phyloP scores from a whole-genome alignment of 2,329 filamentous ascomycete genomes.

The Grosmannia huntii region DNA sequence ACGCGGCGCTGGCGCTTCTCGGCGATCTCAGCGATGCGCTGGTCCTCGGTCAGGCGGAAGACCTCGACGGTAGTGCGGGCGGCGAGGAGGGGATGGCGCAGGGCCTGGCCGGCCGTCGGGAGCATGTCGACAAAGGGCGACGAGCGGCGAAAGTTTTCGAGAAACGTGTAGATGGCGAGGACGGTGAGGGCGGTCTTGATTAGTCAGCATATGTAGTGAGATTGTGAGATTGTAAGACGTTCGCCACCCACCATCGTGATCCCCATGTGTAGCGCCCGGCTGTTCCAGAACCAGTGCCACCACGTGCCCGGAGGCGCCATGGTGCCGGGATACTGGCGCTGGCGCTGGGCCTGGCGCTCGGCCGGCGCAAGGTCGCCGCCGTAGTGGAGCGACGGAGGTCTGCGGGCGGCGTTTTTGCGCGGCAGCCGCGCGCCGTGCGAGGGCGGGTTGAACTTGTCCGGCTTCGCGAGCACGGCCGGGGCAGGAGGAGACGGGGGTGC shows the following conservation, averaged over 20 bases:
- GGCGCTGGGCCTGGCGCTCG: conserved; percentile 53
- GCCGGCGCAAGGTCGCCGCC: conserved; percentile 56
- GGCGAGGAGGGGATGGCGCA: conserved; percentile 57
- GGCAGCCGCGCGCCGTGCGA: conserved; percentile 67
- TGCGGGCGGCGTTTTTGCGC: conserved; percentile 26
- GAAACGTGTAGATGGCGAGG: conserved; percentile 60
- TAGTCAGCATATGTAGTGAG: not conserved
- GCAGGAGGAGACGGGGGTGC: conserved; percentile 21
- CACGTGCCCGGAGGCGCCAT: conserved; percentile 75
- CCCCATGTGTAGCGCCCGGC: conserved; percentile 59
- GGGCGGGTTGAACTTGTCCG: conserved; percentile 79
- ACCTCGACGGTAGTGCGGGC: conserved; percentile 55
- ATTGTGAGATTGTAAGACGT: too few relatives aligned
- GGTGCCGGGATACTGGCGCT: conserved; percentile 72
- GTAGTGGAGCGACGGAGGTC: conserved; percentile 51
- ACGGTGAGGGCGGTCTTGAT: conserved; percentile 46
- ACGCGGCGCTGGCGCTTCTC: conserved; percentile 61
- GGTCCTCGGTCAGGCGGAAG: conserved; percentile 61
- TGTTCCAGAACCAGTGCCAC: conserved; percentile 75
- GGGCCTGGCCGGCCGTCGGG: conserved; percentile 55
- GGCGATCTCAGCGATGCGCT: conserved; percentile 53
- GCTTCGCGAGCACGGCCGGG: conserved; percentile 59
- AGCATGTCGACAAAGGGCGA: conserved; percentile 73
- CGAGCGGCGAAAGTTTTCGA: conserved; percentile 63
- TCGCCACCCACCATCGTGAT: conserved; percentile 65